phyloP scores from a whole-genome alignment of 176 grass and related monocot species.

The Oryza longistaminata region DNA sequence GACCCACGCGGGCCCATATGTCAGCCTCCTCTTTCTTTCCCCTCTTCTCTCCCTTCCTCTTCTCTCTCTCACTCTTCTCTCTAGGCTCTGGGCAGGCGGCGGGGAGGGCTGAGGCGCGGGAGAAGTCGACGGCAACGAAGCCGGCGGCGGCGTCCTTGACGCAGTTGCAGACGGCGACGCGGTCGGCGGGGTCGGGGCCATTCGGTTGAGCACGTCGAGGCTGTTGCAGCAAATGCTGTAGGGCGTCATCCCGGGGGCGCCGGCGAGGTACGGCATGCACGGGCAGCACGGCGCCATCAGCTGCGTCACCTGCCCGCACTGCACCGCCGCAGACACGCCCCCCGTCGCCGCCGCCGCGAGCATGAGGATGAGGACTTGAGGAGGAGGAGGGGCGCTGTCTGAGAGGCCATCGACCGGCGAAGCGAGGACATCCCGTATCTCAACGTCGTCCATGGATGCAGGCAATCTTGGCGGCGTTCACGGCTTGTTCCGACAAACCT shows the following conservation, averaged over 20 bases:
- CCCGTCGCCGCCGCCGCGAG: background rate
- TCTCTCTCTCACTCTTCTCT: too few species aligned
- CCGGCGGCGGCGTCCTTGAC: conserved; percentile 31
- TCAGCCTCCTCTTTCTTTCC: too few species aligned
- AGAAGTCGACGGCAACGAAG: conserved; percentile 42
- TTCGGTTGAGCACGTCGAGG: conserved; percentile 45
- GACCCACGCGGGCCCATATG: too few species aligned
- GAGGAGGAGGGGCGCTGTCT: background rate
- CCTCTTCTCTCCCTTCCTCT: too few species aligned
- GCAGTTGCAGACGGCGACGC: conserved; percentile 46
- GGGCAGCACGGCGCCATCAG: conserved; percentile 51
- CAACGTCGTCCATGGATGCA: too few species aligned
- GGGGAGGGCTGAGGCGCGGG: too few species aligned
- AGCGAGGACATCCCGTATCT: too few species aligned
- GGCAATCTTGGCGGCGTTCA: too few species aligned
- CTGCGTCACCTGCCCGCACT: conserved; percentile 46
- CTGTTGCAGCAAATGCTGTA: conserved; percentile 59
- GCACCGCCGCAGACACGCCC: background rate
- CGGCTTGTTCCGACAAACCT: too few species aligned
- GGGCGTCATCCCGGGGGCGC: conserved; percentile 46
- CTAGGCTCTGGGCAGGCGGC: too few species aligned
- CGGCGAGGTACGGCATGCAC: conserved; percentile 51
- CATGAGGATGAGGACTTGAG: background rate
- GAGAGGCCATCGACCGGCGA: background rate
- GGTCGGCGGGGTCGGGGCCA: conserved; percentile 34